Evolutionary conservation across 257 asterid species (phyloP).

Genomic region (Solanum clarkiae): DNA sequence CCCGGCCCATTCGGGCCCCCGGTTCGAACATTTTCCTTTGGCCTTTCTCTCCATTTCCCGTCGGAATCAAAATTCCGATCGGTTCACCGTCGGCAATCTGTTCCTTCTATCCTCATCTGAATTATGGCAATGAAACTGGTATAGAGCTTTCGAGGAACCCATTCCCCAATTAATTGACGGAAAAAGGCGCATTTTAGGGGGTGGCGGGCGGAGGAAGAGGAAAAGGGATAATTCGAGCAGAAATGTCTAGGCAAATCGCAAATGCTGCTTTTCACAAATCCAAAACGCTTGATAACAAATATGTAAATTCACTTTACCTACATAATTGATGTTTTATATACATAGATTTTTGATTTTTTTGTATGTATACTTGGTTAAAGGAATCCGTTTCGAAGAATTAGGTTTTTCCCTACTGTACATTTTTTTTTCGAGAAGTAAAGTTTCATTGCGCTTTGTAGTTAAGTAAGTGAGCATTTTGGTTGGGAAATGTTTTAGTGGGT

Average conservation of each 20-base stretch:
- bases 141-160: not conserved
- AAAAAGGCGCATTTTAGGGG: not conserved
- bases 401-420: not conserved
- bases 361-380: too few relatives aligned
- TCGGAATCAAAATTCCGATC: not conserved
- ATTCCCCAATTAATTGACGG: not conserved
- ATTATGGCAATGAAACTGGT: not conserved
- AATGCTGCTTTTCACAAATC: constrained; percentile 47
- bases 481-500: not conserved
- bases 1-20: not conserved
- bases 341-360: too few relatives aligned
- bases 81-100: not conserved
- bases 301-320: constrained; percentile 15
- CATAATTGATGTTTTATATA: not conserved
- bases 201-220: not conserved
- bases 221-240: not conserved
- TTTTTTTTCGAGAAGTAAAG: not conserved
- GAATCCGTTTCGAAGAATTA: not conserved
- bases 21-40: not conserved
- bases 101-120: not conserved
- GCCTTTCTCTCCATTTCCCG: not conserved
- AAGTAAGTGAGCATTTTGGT: not conserved
- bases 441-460: not conserved
- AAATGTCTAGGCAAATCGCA: constrained; percentile 44
- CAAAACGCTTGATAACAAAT: constrained; percentile 57